Conservation (phyloP, 2,329 filamentous ascomycete genomes). For the Talaromyces sp. region DNA sequence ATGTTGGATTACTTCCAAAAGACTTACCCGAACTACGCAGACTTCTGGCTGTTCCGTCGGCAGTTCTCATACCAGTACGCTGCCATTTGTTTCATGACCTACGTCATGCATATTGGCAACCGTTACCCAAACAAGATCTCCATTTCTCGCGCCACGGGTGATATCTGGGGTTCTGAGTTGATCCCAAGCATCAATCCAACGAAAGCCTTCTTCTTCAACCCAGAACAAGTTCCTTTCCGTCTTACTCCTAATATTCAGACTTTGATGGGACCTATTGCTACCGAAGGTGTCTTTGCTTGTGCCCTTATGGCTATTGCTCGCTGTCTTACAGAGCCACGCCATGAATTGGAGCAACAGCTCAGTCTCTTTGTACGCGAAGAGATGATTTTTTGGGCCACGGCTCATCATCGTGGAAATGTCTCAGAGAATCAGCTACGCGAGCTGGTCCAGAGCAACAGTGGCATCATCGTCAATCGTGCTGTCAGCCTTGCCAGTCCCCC, state of each 20-base stretch:
- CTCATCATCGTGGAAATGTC: constrained; percentile 63
- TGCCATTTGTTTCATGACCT: constrained; percentile 95
- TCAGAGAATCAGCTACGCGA: constrained; percentile 70
- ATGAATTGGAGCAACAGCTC: constrained; percentile 89
- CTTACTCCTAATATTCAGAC: constrained; percentile 94
- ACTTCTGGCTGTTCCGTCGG: constrained; percentile 98
- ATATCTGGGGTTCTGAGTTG: constrained; percentile 93
- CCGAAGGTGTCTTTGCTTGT: constrained; percentile 93
- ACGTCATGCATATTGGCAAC: constrained; percentile 94
- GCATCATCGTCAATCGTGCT: constrained; percentile 87
- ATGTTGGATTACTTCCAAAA: constrained; percentile 85
- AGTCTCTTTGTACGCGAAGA: constrained; percentile 95
- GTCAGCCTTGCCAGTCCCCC: constrained; percentile 76
- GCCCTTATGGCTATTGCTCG: constrained; percentile 95
- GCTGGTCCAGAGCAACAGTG: constrained; percentile 78
- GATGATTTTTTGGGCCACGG: constrained; percentile 95
- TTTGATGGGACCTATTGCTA: constrained; percentile 90
- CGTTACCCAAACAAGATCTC: constrained; percentile 94
- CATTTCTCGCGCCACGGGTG: constrained; percentile 81
- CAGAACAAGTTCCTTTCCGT: constrained; percentile 93
- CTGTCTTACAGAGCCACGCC: constrained; percentile 77
- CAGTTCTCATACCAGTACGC: constrained; percentile 97
- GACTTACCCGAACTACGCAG: constrained; percentile 81
- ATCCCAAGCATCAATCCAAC: constrained; percentile 81
- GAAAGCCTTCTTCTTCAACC: constrained; percentile 90